These are phyloP conservation scores for Ochromonas danica DNA, from an alignment of 108 stramenopile genomes.

Conservation along the genomic window DNA sequence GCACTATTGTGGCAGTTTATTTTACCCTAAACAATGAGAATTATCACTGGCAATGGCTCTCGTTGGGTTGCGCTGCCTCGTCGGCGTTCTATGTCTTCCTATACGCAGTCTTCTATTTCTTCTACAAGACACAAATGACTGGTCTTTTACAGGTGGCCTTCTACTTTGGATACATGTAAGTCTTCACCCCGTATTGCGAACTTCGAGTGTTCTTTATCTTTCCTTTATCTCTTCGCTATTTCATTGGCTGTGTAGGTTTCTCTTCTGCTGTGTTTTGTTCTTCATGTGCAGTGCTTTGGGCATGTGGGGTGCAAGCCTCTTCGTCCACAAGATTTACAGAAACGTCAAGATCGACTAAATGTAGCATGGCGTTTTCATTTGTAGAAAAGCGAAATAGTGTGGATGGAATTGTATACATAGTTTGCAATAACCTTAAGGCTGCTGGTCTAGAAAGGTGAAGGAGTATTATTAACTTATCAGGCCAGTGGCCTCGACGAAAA, in stretches of 20 bases:
- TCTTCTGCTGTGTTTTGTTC: conserved; percentile 49
- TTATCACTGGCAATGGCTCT: conserved; percentile 97
- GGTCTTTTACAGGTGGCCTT: conserved; percentile 87
- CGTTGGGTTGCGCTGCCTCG: conserved; percentile 81
- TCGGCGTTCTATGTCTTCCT: conserved; percentile 90
- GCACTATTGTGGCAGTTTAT: conserved; percentile 93
- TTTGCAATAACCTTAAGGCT: too few relatives aligned
- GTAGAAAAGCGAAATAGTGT: too few relatives aligned
- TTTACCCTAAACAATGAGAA: conserved; percentile 93
- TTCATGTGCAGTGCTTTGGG: conserved; percentile 54
- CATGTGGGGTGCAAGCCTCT: conserved; percentile 48
- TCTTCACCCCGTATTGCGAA: conserved; percentile 66
- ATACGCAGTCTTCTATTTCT: conserved; percentile 93
- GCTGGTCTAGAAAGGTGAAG: too few relatives aligned
- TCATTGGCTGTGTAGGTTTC: conserved; percentile 38
- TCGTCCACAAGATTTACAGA: conserved; percentile 53
- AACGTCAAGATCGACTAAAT: conserved; percentile 48
- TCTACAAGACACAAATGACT: conserved; percentile 93
- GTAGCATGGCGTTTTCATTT: too few relatives aligned
- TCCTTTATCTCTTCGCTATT: conserved; percentile 9
- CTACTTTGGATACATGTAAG: conserved; percentile 89
- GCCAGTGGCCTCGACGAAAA: too few relatives aligned
- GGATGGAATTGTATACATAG: too few relatives aligned
- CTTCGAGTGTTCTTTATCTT: not conserved
- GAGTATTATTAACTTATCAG: too few relatives aligned